phyloP scores from a whole-genome alignment of 148 eudicot genomes.

The Polygonum maritimum region DNA sequence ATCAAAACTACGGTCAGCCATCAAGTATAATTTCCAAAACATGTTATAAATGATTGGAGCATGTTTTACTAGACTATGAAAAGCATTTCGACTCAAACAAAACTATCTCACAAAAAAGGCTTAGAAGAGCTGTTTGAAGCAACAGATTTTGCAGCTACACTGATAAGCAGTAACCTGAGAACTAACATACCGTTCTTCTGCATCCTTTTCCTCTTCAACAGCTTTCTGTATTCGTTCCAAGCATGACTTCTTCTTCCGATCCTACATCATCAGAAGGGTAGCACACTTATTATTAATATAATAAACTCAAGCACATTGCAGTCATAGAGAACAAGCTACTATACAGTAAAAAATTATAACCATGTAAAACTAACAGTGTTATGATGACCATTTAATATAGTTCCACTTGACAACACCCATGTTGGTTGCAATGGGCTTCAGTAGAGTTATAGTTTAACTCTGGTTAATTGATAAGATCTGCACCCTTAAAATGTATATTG shows the following conservation, averaged over 20 bases:
- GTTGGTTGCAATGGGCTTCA: no score
- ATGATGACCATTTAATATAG: neutral
- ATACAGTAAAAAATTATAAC: neutral
- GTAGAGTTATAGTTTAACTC: no score
- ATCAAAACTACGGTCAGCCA: neutral
- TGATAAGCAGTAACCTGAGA: neutral
- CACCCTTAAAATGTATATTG: neutral
- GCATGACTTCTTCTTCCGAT: conserved; percentile 41
- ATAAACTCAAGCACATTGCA: neutral
- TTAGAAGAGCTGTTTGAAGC: neutral
- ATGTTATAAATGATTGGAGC: neutral
- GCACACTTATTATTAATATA: neutral
- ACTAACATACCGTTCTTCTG: conserved; percentile 41
- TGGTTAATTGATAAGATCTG: neutral
- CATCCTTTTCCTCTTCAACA: conserved; percentile 34
- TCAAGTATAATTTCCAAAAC: conserved; percentile 7
- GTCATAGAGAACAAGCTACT: neutral
- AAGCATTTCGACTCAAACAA: neutral
- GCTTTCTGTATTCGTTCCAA: conserved; percentile 39
- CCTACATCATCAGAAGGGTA: conserved; percentile 27
- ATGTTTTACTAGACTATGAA: neutral
- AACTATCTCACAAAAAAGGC: neutral
- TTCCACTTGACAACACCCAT: no score
- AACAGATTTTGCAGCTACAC: neutral
- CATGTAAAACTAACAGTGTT: neutral